Percentiles rank a stretch among this genome's conserved stretches.
Evolutionary conservation across 371 early-diverging fungal species (phyloP).

Genomic region (Phascolomyces articulosus): DNA sequence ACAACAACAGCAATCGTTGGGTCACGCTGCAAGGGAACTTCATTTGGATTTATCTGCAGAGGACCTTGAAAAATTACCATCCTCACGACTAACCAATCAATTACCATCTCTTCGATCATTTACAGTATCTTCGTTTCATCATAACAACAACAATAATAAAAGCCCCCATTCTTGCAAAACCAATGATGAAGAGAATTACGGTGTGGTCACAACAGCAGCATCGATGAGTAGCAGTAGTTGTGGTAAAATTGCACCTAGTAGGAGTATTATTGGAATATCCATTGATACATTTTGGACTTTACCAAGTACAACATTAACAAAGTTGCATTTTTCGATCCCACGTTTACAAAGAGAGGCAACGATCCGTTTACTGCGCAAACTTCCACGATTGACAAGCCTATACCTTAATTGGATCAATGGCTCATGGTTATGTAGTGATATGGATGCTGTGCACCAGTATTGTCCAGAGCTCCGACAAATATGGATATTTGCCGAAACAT

Average conservation of each 20-base stretch:
- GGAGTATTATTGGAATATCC: neutral
- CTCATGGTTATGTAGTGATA: neutral
- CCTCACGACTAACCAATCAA: neutral
- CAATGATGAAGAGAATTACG: neutral
- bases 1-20: neutral
- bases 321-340: constrained; percentile 1
- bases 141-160: neutral
- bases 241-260: neutral
- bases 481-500: constrained; percentile 9
- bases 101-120: constrained; percentile 3
- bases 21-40: constrained; percentile 1
- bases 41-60: constrained; percentile 6
- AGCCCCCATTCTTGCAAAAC: too few species aligned
- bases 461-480: constrained; percentile 7
- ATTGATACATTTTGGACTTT: constrained; percentile 1
- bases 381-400: constrained; percentile 2
- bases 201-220: neutral
- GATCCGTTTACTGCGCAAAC: neutral
- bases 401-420: constrained; percentile 14
- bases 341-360: constrained; percentile 1
- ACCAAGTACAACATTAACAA: neutral
- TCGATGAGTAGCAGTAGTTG: neutral
- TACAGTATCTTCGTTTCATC: constrained; percentile 1
- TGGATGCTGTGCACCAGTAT: constrained; percentile 3
- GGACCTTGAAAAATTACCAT: constrained; percentile 4